phyloP scores from a whole-genome alignment of 163 green algal species.

The Botryococcus braunii region DNA sequence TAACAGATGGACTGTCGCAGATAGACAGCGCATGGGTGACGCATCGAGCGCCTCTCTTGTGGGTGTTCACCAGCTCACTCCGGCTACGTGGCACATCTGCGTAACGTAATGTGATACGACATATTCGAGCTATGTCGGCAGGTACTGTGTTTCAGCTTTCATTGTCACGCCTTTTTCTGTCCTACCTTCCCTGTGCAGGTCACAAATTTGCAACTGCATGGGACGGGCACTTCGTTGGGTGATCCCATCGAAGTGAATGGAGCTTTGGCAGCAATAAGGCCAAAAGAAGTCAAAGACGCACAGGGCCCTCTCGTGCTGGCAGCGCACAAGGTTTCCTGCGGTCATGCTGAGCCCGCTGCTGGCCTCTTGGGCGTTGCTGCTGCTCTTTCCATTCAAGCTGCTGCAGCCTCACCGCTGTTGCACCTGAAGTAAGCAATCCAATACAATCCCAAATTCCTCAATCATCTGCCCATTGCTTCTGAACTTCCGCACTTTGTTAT shows the following conservation, averaged over 20 bases:
- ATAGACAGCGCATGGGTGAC: too few species aligned
- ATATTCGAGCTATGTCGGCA: too few species aligned
- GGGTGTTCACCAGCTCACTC: too few species aligned
- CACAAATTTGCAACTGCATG: slow-evolving; percentile 37
- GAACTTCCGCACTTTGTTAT: too few species aligned
- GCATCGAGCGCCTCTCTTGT: too few species aligned
- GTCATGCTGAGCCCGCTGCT: slow-evolving; percentile 69
- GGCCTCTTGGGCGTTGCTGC: slow-evolving; percentile 54
- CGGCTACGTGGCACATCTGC: too few species aligned
- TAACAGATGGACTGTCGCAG: too few species aligned
- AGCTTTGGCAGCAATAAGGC: slow-evolving; percentile 32
- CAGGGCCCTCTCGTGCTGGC: slow-evolving; percentile 20
- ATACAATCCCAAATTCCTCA: not conserved
- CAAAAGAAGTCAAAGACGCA: not conserved
- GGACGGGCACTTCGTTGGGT: slow-evolving; percentile 46
- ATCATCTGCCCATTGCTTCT: not conserved
- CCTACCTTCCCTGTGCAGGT: slow-evolving; percentile 6
- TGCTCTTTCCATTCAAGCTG: not conserved
- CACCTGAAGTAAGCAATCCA: slow-evolving; percentile 8
- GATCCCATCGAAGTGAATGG: slow-evolving; percentile 55
- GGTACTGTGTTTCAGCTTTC: too few species aligned
- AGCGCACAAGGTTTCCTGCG: slow-evolving; percentile 55
- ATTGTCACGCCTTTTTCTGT: too few species aligned
- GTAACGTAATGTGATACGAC: too few species aligned
- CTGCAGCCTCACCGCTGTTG: not conserved